Evolutionary conservation across 1,284 basidiomycete genomes (phyloP).

Genomic region (Trichosporon coremiiforme): DNA sequence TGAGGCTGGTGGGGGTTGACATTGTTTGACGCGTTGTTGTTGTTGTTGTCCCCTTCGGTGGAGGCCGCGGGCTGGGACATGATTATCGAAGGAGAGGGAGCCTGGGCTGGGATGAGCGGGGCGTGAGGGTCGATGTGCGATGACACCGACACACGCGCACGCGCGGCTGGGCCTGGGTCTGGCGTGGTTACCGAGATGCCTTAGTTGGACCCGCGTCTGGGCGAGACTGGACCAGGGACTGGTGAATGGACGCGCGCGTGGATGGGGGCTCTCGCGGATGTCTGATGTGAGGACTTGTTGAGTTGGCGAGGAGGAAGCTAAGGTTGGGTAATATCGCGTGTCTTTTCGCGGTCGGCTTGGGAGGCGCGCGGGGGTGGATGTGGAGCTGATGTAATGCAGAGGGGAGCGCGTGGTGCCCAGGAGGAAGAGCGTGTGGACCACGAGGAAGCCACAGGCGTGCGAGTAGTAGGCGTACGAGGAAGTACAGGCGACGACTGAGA

Average conservation of each 20-base stretch:
- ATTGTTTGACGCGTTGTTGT: conserved; percentile 17
- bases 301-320: background rate
- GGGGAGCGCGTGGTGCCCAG: background rate
- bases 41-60: conserved; percentile 23
- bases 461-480: background rate
- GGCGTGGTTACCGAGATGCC: background rate
- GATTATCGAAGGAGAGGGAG: conserved; percentile 4
- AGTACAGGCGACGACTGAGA: background rate
- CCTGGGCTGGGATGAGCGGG: conserved; percentile 3
- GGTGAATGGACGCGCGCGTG: conserved; percentile 10
- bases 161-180: conserved; percentile 11
- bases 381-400: conserved; percentile 6
- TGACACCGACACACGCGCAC: conserved; percentile 16
- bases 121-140: conserved; percentile 15
- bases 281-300: background rate
- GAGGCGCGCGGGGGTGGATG: background rate
- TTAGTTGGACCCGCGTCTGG: background rate
- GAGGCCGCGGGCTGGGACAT: conserved; percentile 24
- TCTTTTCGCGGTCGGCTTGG: background rate
- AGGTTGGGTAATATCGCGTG: conserved; percentile 9
- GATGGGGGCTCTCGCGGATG: conserved; percentile 8
- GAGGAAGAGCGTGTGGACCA: background rate
- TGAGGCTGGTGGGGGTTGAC: conserved; percentile 11
- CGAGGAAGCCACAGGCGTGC: background rate
- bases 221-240: conserved; percentile 8